Evolutionary conservation across 2,329 filamentous ascomycete species (phyloP), one percentile per base, ranked within the genome.

Genomic region (Aschersonia sp.): DNA sequence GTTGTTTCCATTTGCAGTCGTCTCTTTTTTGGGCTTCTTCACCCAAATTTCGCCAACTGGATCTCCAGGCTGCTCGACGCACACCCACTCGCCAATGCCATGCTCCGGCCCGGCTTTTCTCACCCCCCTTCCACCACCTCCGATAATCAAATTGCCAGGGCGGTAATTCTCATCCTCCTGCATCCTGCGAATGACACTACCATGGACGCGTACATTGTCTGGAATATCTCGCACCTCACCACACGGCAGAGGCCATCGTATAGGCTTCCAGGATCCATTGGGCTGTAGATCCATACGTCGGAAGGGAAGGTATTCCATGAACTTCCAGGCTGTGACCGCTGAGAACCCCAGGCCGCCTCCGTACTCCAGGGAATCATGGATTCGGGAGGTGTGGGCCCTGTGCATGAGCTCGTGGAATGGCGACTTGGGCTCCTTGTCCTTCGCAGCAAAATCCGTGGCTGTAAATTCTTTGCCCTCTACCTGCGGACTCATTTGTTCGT

Each of bases 301-400:
- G 64, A 90, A 89, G 0, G 86, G 86, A 30, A 90, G 68, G 59
- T 83, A 88, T 57, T 90, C 86, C 85, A 90, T 86, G 29, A 86
- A 60, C 37, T 79, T 83, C 85, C 85, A 90, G 2, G 72, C 73
- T 0, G 82, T 54, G 0, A 87, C 83, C 0, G 79, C 75, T 4
- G 67, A 48, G 30, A 53, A 51, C 0, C 70, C 61, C 4, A 84
- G 67, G 0, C 84, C 84, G 10, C 76, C 73, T 10, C 72, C 70
- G 55, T 78, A 86, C 45, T 73, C 66, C 0, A 89, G 71, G 4
- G 82, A 85, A 60, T 89, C 85, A 58, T 90, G 85, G 42, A 87
- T 75, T 4, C 58, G 64, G 1, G 74, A 68, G 2, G 66, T 58
- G 50, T 76, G 72, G 0, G 83, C 79, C 30, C 64, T 65, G 50